Percentiles rank a stretch among this genome's conserved stretches.
phyloP scores from a whole-genome alignment of 306 rosid genomes.

The Acacia melanoxylon region DNA sequence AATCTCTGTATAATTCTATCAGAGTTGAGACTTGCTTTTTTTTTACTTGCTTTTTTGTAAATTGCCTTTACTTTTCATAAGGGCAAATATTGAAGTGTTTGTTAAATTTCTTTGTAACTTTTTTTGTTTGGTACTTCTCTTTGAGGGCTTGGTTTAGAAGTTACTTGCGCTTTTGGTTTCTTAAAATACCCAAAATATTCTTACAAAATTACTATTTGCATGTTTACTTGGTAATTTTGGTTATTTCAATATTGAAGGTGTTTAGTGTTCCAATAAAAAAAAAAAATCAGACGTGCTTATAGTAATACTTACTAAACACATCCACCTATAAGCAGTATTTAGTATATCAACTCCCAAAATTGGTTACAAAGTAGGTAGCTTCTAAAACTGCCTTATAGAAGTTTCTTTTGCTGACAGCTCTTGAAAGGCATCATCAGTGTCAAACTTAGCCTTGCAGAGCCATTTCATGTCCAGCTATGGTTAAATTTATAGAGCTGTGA shows the following conservation, averaged over 20 bases:
- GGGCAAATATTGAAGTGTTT: conserved; percentile 1
- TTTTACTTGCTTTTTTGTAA: neutral
- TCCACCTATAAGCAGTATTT: neutral
- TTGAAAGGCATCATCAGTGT: neutral
- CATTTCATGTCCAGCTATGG: neutral
- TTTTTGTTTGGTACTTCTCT: neutral
- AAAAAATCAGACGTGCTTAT: neutral
- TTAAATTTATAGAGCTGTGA: conserved; percentile 4
- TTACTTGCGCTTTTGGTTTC: neutral
- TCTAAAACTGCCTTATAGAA: neutral
- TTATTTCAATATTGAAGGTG: neutral
- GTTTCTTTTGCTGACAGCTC: neutral
- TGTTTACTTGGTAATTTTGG: neutral
- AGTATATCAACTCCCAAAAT: neutral
- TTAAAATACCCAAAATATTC: conserved; percentile 7
- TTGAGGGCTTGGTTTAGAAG: conserved; percentile 8
- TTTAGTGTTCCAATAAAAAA: neutral
- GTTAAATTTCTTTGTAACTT: conserved; percentile 2
- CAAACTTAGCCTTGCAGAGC: neutral
- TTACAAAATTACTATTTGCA: neutral
- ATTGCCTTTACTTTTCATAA: neutral
- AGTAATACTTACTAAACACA: neutral
- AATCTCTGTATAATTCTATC: neutral
- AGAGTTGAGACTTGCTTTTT: neutral
- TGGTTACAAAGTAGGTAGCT: conserved; percentile 11